phyloP scores from a whole-genome alignment of 139 green algal species.

The Pycnococcus provasolii region DNA sequence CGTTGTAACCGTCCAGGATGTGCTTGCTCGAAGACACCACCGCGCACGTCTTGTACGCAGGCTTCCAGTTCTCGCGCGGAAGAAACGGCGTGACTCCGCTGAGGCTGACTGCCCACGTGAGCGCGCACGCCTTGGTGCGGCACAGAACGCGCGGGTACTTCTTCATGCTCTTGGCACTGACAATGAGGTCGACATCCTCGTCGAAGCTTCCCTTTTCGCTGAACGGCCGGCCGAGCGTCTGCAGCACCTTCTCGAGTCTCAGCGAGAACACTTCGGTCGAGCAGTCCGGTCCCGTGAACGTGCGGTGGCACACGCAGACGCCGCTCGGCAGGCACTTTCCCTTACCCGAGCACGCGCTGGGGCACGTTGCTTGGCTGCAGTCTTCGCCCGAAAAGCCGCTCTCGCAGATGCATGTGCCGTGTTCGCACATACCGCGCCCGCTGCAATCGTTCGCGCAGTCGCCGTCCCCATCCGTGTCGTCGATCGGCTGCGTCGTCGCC shows the following conservation, averaged over 20 bases:
- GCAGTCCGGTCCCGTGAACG: conserved; percentile 5
- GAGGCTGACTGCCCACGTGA: background rate
- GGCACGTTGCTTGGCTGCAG: too few species aligned
- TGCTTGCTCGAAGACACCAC: conserved; percentile 13
- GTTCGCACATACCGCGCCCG: background rate
- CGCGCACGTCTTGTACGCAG: conserved; percentile 15
- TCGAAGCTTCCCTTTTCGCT: background rate
- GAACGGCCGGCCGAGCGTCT: background rate
- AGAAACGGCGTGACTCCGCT: background rate
- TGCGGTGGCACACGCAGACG: conserved; percentile 1
- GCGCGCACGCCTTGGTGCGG: background rate
- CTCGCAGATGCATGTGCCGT: too few species aligned
- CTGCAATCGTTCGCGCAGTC: conserved; percentile 6
- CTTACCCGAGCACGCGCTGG: background rate
- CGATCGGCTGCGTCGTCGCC: too few species aligned
- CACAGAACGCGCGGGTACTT: conserved; percentile 7
- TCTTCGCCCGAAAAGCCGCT: too few species aligned
- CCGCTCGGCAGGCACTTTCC: background rate
- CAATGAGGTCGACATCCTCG: background rate
- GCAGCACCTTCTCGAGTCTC: background rate
- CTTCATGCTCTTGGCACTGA: conserved; percentile 1
- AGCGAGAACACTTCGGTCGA: background rate
- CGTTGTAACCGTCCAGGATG: background rate
- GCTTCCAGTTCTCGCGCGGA: conserved; percentile 4
- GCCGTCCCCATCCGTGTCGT: too few species aligned